Conservation (phyloP, 2,329 filamentous ascomycete genomes). For the Monosporascus cannonballus region DNA sequence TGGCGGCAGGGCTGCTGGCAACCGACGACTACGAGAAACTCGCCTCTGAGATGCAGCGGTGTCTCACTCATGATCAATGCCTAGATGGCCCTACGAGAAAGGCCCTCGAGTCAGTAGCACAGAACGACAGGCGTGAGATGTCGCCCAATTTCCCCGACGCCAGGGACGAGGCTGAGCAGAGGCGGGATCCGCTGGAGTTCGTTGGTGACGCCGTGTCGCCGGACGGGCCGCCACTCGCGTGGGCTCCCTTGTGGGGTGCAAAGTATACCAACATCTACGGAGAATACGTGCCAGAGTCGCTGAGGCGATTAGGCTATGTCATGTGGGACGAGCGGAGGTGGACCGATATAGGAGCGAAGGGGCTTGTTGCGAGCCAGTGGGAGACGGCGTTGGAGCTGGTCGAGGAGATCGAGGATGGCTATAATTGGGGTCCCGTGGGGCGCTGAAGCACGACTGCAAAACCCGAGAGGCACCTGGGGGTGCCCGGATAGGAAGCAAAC, state of each 20-base stretch:
- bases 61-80: no score
- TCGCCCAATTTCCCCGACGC: neutral
- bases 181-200: neutral
- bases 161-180: conserved; percentile 2
- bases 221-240: conserved; percentile 5
- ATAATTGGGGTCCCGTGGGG: no score
- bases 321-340: conserved; percentile 10
- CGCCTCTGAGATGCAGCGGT: no score
- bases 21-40: no score
- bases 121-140: conserved; percentile 1
- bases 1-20: no score
- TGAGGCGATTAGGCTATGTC: conserved; percentile 8
- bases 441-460: no score
- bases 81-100: neutral
- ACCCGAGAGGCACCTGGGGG: no score
- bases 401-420: no score
- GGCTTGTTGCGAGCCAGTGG: conserved; percentile 1
- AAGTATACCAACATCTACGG: conserved; percentile 11
- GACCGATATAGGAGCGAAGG: neutral
- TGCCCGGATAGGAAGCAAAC: no score
- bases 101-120: neutral
- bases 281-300: neutral
- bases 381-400: neutral
- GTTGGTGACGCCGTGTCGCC: conserved; percentile 5
- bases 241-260: conserved; percentile 7